Evolutionary conservation across 345 rosid species (phyloP), one percentile per base, ranked within the genome.

Genomic region (Nasturtium officinale): DNA sequence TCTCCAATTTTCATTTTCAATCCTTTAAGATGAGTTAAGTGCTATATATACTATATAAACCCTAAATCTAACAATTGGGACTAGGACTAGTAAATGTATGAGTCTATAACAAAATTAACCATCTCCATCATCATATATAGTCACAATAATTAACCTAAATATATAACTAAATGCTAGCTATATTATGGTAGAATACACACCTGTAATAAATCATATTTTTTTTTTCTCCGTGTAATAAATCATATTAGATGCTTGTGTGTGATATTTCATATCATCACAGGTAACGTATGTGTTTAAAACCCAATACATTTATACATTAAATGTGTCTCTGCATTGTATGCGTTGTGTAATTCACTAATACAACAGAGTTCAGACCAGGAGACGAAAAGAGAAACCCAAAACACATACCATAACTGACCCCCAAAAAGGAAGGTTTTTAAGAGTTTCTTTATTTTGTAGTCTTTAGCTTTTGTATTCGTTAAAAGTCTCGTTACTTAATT

Each of bases 311-410:
- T 45, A 12, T 45, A 57, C 40, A 65, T 47, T 65, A 33, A 64
- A 23, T 47, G 42, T 56, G 57, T 64, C 62, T 54, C 71, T 64
- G 57, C 48, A 64, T 42, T 17, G 42, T 55, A 53, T 37, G 61
- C n/a, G 15, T 66, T 40, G 62, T 54, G 32, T 38, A 40, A 16
- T 13, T 45, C 48, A 45, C 9, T 45, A n/a, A n/a, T 53, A 53
- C 26, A 37, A 53, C 40, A 55, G 71, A 73, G 58, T 65, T 65
- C 58, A 65, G 59, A 73, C 77, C 66, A 57, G 13, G 28, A 64
- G 64, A 53, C 70, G n/a, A 43, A 73, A 65, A 65, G 67, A 74
- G 61, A 40, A 58, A n/a, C 53, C 43, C 53, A 51, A 74, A 57
- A 48, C 52, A 58, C 43, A 67, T 25, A 65, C n/a, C 67, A 66